Conservation (phyloP, 129 eudicot species). For the Flaveria trinervia region DNA sequence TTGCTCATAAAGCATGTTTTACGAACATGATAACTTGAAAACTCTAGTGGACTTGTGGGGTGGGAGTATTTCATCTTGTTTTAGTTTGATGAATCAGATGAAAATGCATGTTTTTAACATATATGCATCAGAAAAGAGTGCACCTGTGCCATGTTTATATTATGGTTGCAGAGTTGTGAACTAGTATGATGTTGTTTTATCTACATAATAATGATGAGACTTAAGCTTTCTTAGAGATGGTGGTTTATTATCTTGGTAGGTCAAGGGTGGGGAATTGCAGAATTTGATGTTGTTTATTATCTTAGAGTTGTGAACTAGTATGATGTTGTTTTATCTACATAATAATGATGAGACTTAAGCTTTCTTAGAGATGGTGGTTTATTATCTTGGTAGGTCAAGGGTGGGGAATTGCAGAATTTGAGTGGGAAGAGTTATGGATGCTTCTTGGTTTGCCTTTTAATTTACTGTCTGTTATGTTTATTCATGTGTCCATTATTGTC, state of each 20-base stretch:
- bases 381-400: conserved; percentile 43
- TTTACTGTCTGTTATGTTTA: not conserved
- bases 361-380: conserved; percentile 38
- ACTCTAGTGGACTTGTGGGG: conserved; percentile 26
- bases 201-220: not conserved
- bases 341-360: conserved; percentile 8
- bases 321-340: conserved; percentile 16
- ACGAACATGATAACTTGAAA: conserved; percentile 15
- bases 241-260: no score
- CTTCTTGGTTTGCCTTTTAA: conserved; percentile 22
- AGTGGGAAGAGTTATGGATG: conserved; percentile 31
- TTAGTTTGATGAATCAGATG: conserved; percentile 26
- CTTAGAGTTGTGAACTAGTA: conserved; percentile 41
- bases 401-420: conserved; percentile 41
- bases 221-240: conserved; percentile 28
- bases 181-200: conserved; percentile 28
- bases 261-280: no score
- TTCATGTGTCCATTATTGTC: conserved; percentile 4
- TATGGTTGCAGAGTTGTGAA: conserved; percentile 38
- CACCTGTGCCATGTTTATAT: conserved; percentile 36
- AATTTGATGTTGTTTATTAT: no score
- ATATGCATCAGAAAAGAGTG: conserved; percentile 34
- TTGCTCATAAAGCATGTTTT: conserved; percentile 21
- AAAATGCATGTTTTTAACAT: conserved; percentile 21
- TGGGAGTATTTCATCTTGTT: conserved; percentile 28